Evolutionary conservation across 2,329 filamentous ascomycete species (phyloP).

Genomic region (Blastomyces gilchristii): DNA sequence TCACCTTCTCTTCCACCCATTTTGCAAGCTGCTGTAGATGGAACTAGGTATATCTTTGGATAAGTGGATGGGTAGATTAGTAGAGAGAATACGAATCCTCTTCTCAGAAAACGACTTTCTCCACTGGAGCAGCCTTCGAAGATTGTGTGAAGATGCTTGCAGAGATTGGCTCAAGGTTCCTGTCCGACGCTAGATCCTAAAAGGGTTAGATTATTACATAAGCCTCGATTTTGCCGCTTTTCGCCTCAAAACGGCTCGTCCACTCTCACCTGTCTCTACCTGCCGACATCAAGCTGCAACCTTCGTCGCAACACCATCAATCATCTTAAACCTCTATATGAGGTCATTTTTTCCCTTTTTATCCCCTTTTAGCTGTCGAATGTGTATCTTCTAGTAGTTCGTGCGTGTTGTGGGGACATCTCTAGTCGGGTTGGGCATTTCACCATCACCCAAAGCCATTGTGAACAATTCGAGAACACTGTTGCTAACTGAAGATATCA

Average conservation of each 20-base stretch:
- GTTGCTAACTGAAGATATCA: slow-evolving; percentile 28
- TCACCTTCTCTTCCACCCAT: slow-evolving; percentile 63
- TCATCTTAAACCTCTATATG: neutral
- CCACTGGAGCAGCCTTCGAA: neutral
- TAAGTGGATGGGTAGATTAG: neutral
- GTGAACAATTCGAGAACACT: slow-evolving; percentile 10
- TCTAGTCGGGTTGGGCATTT: slow-evolving; percentile 20
- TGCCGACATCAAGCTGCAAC: neutral
- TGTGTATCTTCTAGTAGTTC: slow-evolving; percentile 1
- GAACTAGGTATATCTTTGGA: slow-evolving; percentile 7
- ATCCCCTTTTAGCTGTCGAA: neutral
- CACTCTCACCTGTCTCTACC: neutral
- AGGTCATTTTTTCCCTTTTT: neutral
- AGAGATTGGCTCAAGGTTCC: neutral
- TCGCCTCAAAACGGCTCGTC: neutral
- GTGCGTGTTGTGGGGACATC: slow-evolving; percentile 10
- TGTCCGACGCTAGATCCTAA: neutral
- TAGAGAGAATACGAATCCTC: neutral
- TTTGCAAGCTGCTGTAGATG: slow-evolving; percentile 18
- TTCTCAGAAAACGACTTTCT: neutral
- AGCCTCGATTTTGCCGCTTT: neutral
- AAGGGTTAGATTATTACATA: neutral
- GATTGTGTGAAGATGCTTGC: neutral
- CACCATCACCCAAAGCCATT: slow-evolving; percentile 15
- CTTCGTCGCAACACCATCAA: neutral